Evolutionary conservation across 208 protist species (phyloP).

Genomic region (Herpetomonas samuelpessoai): DNA sequence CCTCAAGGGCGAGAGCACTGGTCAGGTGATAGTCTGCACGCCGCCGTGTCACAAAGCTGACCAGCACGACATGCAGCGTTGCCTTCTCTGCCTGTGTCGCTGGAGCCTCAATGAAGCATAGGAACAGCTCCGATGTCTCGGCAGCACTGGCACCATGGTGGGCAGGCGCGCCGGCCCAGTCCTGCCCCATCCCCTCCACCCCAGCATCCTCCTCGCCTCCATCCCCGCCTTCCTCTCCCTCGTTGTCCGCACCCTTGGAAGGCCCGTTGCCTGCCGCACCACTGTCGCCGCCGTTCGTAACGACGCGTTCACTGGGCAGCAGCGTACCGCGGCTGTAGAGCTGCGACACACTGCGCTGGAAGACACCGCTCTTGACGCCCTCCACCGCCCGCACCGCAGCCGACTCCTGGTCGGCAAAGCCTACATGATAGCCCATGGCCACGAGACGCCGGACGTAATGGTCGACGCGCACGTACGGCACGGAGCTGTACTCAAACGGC

Average conservation of each 20-base stretch:
- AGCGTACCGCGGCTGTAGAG: conserved; percentile 82
- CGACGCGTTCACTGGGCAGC: conserved; percentile 66
- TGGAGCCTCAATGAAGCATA: conserved; percentile 49
- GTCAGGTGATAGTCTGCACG: conserved; percentile 20
- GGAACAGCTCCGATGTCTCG: conserved; percentile 58
- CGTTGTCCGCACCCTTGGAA: background rate
- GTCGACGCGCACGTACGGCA: conserved; percentile 73
- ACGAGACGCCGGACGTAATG: conserved; percentile 84
- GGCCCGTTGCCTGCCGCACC: background rate
- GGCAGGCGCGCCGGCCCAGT: background rate
- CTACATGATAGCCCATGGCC: conserved; percentile 89
- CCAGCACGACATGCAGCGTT: conserved; percentile 39
- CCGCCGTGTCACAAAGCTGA: conserved; percentile 76
- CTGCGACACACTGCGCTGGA: conserved; percentile 66
- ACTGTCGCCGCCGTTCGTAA: conserved; percentile 22
- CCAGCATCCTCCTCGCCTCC: conserved; percentile 17
- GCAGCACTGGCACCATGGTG: background rate
- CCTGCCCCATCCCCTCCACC: conserved; percentile 11
- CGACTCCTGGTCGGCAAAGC: conserved; percentile 85
- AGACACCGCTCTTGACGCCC: conserved; percentile 61
- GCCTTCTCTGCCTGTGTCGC: background rate
- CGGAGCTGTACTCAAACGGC: conserved; percentile 84
- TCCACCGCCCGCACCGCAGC: conserved; percentile 75
- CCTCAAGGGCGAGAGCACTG: conserved; percentile 54
- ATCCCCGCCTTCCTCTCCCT: conserved; percentile 6